Evolutionary conservation across 2,329 filamentous ascomycete genomes (phyloP).

Genomic region (Didymosphaeria variabile): DNA sequence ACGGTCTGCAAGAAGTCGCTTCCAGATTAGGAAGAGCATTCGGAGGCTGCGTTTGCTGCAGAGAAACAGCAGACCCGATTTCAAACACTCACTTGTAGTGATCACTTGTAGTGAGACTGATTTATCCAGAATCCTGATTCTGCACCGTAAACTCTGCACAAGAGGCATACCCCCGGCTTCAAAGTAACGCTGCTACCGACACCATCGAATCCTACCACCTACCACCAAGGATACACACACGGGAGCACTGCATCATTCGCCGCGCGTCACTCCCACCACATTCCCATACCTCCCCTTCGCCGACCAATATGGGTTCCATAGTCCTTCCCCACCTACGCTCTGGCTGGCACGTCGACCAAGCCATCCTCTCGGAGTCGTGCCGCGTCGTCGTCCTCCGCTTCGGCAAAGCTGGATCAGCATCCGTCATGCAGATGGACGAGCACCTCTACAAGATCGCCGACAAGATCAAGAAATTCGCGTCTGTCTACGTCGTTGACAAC

Average conservation of each 20-base stretch:
- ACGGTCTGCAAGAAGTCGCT: not conserved
- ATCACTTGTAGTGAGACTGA: too few species aligned
- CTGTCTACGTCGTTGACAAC: conserved; percentile 86
- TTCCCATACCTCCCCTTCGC: not conserved
- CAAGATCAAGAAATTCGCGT: conserved; percentile 83
- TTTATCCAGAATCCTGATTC: too few species aligned
- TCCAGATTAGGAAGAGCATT: not conserved
- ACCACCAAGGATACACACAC: too few species aligned
- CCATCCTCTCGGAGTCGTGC: conserved; percentile 80
- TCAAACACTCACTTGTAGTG: not conserved
- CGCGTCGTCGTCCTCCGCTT: conserved; percentile 90
- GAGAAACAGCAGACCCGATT: not conserved
- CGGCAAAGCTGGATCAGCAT: conserved; percentile 80
- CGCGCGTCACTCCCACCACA: not conserved
- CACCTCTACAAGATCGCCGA: conserved; percentile 34
- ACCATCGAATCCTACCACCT: too few species aligned
- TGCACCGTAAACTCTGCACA: too few species aligned
- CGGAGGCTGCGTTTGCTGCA: not conserved
- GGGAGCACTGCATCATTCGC: too few species aligned
- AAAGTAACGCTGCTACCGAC: too few species aligned
- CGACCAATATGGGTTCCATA: conserved; percentile 74
- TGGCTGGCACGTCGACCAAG: conserved; percentile 97
- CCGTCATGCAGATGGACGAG: conserved; percentile 58
- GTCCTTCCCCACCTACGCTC: conserved; percentile 87
- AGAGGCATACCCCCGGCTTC: too few species aligned